Percentiles rank a stretch among this genome's conserved stretches.
Evolutionary conservation across 257 asterid species (phyloP).

Genomic region (Misopates orontium): DNA sequence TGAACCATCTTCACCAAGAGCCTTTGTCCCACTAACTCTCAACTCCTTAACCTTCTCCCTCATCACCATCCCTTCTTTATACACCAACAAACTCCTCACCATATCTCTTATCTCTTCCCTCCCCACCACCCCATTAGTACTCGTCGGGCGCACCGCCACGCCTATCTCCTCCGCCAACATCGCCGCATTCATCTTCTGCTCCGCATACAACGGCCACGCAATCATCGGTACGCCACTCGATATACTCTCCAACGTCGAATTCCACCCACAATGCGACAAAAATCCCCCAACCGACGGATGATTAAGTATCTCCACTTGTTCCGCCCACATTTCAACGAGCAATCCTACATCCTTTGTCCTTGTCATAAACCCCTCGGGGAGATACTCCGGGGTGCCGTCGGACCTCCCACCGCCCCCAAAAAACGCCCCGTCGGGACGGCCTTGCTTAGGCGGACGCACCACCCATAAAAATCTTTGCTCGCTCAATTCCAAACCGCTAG

Average conservation of each 20-base stretch:
- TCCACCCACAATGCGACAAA: slow-evolving; percentile 75
- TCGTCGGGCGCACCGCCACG: slow-evolving; percentile 48
- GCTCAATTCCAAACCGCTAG: slow-evolving; percentile 66
- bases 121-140: slow-evolving; percentile 39
- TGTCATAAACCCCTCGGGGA: slow-evolving; percentile 48
- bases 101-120: slow-evolving; percentile 53
- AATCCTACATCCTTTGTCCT: slow-evolving; percentile 37
- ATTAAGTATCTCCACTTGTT: slow-evolving; percentile 44
- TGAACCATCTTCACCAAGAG: slow-evolving; percentile 36
- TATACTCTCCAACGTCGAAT: slow-evolving; percentile 56
- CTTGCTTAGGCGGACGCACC: slow-evolving; percentile 46
- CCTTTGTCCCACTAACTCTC: slow-evolving; percentile 36
- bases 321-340: slow-evolving; percentile 46
- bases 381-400: slow-evolving; percentile 25
- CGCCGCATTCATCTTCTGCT: slow-evolving; percentile 62
- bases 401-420: slow-evolving; percentile 28
- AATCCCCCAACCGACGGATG: slow-evolving; percentile 64
- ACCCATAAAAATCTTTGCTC: slow-evolving; percentile 64
- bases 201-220: slow-evolving; percentile 74
- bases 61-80: slow-evolving; percentile 29
- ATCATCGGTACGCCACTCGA: slow-evolving; percentile 53
- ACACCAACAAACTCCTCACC: slow-evolving; percentile 46
- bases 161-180: slow-evolving; percentile 52
- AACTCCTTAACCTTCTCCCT: slow-evolving; percentile 40
- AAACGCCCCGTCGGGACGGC: slow-evolving; percentile 45